phyloP scores from a whole-genome alignment of 1,284 basidiomycete genomes.

The Sparassis latifolia region DNA sequence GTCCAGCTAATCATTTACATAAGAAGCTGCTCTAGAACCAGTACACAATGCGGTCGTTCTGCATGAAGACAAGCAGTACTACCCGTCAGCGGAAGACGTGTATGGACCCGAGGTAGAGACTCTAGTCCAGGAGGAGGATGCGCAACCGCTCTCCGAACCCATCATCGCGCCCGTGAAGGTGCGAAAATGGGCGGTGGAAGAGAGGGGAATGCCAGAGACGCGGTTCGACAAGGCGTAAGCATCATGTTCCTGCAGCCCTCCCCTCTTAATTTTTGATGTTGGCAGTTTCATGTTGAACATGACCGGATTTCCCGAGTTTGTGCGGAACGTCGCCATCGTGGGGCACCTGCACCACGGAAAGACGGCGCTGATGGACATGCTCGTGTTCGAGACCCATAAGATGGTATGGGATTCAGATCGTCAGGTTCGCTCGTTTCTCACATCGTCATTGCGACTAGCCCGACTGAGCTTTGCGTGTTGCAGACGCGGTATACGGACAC shows the following conservation, averaged over 20 bases:
- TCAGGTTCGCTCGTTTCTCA: slow-evolving; percentile 46
- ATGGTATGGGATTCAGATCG: slow-evolving; percentile 88
- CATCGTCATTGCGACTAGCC: slow-evolving; percentile 4
- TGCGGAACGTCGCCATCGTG: slow-evolving; percentile 91
- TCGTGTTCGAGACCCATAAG: slow-evolving; percentile 95
- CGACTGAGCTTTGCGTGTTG: slow-evolving; percentile 1
- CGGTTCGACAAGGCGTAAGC: slow-evolving; percentile 89
- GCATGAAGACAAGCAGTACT: slow-evolving; percentile 98
- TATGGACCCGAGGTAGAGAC: slow-evolving; percentile 96
- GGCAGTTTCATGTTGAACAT: slow-evolving; percentile 86
- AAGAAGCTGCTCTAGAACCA: slow-evolving; percentile 41
- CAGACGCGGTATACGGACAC: slow-evolving; percentile 94
- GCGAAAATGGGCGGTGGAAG: slow-evolving; percentile 86
- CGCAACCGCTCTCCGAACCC: slow-evolving; percentile 91
- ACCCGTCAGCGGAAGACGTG: slow-evolving; percentile 86
- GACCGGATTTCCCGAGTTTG: slow-evolving; percentile 90
- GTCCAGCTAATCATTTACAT: background rate
- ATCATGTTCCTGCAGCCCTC: background rate
- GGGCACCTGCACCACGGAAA: slow-evolving; percentile 99
- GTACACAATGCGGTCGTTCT: slow-evolving; percentile 83
- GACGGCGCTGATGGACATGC: slow-evolving; percentile 94
- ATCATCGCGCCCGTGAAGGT: slow-evolving; percentile 95
- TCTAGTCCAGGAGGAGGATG: slow-evolving; percentile 97
- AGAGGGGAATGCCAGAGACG: slow-evolving; percentile 90
- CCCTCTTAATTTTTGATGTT: slow-evolving; percentile 8